A percentile compares a stretch with the other conserved stretches of the same genome.
Evolutionary conservation across 148 eudicot species (phyloP).

Genomic region (Heliosperma pusillum): DNA sequence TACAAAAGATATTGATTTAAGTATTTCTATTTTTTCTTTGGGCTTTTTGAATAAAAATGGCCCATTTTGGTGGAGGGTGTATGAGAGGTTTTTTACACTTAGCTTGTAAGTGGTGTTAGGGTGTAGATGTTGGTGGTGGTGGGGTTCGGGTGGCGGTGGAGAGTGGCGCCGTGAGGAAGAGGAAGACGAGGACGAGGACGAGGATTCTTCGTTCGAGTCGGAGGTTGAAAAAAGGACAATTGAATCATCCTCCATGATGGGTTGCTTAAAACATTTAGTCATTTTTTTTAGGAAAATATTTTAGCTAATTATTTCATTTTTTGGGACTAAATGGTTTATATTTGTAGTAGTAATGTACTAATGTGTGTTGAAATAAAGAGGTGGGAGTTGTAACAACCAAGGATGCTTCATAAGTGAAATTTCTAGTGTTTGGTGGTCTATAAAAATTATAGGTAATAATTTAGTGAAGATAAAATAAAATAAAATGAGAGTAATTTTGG

Average conservation of each 20-base stretch:
- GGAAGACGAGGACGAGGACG: constrained; percentile 71
- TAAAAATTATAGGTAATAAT: neutral
- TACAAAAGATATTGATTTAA: constrained; percentile 63
- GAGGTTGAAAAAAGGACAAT: constrained; percentile 57
- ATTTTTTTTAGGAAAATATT: constrained; percentile 15
- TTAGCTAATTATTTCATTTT: neutral
- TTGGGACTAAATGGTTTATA: neutral
- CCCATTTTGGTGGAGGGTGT: constrained; percentile 43
- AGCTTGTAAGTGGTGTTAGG: constrained; percentile 35
- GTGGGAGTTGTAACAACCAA: constrained; percentile 22
- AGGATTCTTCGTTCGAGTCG: constrained; percentile 53
- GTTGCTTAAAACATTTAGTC: constrained; percentile 54
- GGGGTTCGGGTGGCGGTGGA: constrained; percentile 37
- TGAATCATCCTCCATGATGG: constrained; percentile 54
- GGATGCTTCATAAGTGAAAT: no score
- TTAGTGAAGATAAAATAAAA: no score
- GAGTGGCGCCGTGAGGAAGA: constrained; percentile 30
- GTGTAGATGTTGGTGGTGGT: constrained; percentile 10
- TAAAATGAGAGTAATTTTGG: neutral
- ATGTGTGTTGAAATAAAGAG: neutral
- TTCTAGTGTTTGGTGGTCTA: constrained; percentile 46
- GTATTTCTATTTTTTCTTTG: constrained; percentile 46
- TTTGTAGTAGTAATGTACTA: neutral
- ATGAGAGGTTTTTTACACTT: constrained; percentile 59
- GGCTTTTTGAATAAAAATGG: constrained; percentile 28